Base-by-base conservation (phyloP, 306 rosid genomes). In the Luffa acutangula region DNA sequence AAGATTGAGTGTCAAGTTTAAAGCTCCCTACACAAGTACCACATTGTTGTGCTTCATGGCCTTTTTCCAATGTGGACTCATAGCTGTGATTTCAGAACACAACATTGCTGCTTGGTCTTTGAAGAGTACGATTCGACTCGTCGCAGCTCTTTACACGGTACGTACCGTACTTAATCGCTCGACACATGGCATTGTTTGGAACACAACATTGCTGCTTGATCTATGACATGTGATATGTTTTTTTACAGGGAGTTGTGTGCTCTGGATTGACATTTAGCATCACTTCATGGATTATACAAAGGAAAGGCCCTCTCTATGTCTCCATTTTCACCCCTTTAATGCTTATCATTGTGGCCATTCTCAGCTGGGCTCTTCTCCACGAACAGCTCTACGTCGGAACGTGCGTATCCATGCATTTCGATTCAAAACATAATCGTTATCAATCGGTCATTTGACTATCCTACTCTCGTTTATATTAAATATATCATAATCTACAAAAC, bases 11-110 rank as follows among this genome's bases (percentile, higher is more conserved):
- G 85, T 75, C 73, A 89, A 45, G 20, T 94, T 88, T 77, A 85
- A 96, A 53, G 98, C 90, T 25, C 97, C 98, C 1, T 94, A 87
- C 48, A 94, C 95, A 6, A 92, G 92, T 86, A 92, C 89, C 0
- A 17, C 88, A 3, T 59, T 81, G 81, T 85, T 89, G 92, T 86
- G 92, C 63, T 79, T 82, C 58, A 80, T 94, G 87, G 88, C 90
- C 33, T 86, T 88, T 77, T 63, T 92, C 18, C 82, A 94, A 48
- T 92, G 98, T 65, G 87, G 90, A 41, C 2, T 77, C 66, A 84
- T 92, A 75, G 97, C 90, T 21, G 18, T 85, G 3, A 80, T 75
- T 42, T 76, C 80, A 21, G 90, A 91, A 21, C 95, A 72, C 80
- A 51, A 36, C 0, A 21, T 62, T 59, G 80, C 91, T 4, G 87